These are phyloP conservation scores for Mucor indicus DNA, from an alignment of 371 early-diverging fungal genomes.

Conservation along the genomic window DNA sequence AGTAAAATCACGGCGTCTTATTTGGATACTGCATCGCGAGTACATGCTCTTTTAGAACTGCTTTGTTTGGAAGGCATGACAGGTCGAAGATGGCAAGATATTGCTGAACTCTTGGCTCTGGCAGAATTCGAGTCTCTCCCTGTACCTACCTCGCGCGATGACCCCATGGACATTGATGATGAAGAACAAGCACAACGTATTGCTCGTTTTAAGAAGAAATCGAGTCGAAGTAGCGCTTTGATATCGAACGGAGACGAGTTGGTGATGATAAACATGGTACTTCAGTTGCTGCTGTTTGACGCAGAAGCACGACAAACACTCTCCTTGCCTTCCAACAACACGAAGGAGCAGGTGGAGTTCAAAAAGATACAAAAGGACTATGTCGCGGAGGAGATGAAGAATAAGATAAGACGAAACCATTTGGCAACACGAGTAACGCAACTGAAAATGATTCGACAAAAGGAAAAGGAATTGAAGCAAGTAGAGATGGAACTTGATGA, in stretches of 20 bases:
- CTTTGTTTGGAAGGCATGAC: slow-evolving; percentile 28
- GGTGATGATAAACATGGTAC: slow-evolving; percentile 15
- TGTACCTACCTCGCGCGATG: slow-evolving; percentile 10
- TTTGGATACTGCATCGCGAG: slow-evolving; percentile 4
- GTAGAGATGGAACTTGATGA: slow-evolving; percentile 14
- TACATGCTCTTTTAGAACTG: slow-evolving; percentile 10
- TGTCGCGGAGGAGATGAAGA: slow-evolving; percentile 11
- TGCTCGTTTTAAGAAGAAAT: slow-evolving; percentile 6
- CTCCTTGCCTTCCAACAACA: neutral
- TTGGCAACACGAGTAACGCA: slow-evolving; percentile 14
- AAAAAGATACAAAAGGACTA: slow-evolving; percentile 14
- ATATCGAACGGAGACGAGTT: slow-evolving; percentile 14
- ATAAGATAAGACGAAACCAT: slow-evolving; percentile 9
- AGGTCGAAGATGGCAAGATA: slow-evolving; percentile 26
- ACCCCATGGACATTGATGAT: slow-evolving; percentile 9
- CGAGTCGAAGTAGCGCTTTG: slow-evolving; percentile 3
- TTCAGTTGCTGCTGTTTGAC: slow-evolving; percentile 24
- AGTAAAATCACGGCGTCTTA: slow-evolving; percentile 6
- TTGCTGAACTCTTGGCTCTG: slow-evolving; percentile 17
- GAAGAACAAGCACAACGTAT: neutral
- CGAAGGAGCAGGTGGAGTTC: slow-evolving; percentile 14
- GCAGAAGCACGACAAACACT: slow-evolving; percentile 12
- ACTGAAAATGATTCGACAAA: slow-evolving; percentile 8
- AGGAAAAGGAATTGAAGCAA: slow-evolving; percentile 5
- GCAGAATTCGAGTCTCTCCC: slow-evolving; percentile 19